Percentiles rank a stretch among this genome's conserved stretches.
Evolutionary conservation across 805 yeast species (phyloP).

Genomic region (Candida hungchunana): DNA sequence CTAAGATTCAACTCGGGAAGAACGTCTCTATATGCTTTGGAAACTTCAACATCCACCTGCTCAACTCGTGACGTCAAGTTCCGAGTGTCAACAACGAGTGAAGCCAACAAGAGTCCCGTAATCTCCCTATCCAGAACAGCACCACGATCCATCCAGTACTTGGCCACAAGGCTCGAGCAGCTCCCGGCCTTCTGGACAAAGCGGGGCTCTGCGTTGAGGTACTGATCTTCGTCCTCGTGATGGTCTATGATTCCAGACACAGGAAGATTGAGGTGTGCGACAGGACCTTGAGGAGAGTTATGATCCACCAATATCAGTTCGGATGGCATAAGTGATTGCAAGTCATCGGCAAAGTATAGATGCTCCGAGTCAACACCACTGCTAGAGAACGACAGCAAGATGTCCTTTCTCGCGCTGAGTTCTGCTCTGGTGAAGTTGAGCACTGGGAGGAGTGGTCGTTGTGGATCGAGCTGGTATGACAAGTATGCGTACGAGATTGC

Average conservation of each 20-base stretch:
- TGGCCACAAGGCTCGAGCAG: constrained; percentile 70
- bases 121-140: constrained; percentile 12
- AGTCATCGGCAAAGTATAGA: constrained; percentile 67
- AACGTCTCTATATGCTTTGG: constrained; percentile 31
- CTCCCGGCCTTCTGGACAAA: constrained; percentile 65
- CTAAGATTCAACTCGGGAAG: not conserved
- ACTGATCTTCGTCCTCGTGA: constrained; percentile 66
- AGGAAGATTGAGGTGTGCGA: constrained; percentile 23
- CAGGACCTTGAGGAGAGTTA: constrained; percentile 57
- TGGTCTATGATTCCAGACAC: constrained; percentile 77
- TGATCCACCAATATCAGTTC: constrained; percentile 70
- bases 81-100: constrained; percentile 73
- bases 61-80: constrained; percentile 64
- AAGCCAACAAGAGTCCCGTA: constrained; percentile 49
- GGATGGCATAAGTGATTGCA: constrained; percentile 27
- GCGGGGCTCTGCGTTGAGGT: constrained; percentile 53
- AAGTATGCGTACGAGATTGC: constrained; percentile 72
- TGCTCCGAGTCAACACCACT: constrained; percentile 43
- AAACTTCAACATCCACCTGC: constrained; percentile 46
- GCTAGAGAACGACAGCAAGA: constrained; percentile 45
- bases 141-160: constrained; percentile 44
- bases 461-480: constrained; percentile 31
- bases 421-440: constrained; percentile 70
- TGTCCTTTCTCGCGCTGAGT: constrained; percentile 66
- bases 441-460: constrained; percentile 43